phyloP scores from a whole-genome alignment of 805 yeast species.

The Brettanomyces bruxellensis region DNA sequence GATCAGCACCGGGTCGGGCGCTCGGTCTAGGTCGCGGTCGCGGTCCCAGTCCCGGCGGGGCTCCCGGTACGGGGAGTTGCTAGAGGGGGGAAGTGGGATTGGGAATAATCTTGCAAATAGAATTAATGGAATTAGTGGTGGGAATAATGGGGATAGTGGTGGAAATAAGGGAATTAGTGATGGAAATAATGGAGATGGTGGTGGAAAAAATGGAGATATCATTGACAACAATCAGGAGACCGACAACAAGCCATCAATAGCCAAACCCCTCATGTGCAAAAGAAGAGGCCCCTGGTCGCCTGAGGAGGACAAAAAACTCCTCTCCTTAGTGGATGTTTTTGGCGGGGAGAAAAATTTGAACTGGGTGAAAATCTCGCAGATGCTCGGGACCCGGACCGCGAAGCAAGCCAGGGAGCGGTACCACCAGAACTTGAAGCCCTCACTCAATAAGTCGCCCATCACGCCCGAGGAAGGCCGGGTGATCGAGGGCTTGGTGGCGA shows the following conservation, averaged over 20 bases:
- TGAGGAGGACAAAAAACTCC: slow-evolving; percentile 65
- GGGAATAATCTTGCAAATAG: neutral
- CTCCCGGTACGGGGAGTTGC: neutral
- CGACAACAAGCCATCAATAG: neutral
- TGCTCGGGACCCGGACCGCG: slow-evolving; percentile 70
- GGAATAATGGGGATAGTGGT: too few relatives aligned
- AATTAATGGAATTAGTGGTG: neutral
- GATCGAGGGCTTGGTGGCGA: slow-evolving; percentile 69
- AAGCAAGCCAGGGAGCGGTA: slow-evolving; percentile 89
- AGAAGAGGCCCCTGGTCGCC: slow-evolving; percentile 88
- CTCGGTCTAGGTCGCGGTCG: neutral
- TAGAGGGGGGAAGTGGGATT: neutral
- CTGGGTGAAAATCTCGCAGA: slow-evolving; percentile 81
- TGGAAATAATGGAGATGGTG: too few relatives aligned
- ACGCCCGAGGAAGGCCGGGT: slow-evolving; percentile 74
- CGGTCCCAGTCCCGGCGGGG: neutral
- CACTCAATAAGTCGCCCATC: slow-evolving; percentile 73
- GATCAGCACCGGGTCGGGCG: too few relatives aligned
- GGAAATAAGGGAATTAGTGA: too few relatives aligned
- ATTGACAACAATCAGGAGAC: too few relatives aligned
- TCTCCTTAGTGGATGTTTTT: slow-evolving; percentile 57
- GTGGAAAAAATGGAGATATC: too few relatives aligned
- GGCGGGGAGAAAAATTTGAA: slow-evolving; percentile 58
- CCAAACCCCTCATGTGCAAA: neutral
- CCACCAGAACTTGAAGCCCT: slow-evolving; percentile 85